These are phyloP conservation scores for Candida sanyaensis DNA, from an alignment of 1,139 yeast genomes.

Conservation along the genomic window DNA sequence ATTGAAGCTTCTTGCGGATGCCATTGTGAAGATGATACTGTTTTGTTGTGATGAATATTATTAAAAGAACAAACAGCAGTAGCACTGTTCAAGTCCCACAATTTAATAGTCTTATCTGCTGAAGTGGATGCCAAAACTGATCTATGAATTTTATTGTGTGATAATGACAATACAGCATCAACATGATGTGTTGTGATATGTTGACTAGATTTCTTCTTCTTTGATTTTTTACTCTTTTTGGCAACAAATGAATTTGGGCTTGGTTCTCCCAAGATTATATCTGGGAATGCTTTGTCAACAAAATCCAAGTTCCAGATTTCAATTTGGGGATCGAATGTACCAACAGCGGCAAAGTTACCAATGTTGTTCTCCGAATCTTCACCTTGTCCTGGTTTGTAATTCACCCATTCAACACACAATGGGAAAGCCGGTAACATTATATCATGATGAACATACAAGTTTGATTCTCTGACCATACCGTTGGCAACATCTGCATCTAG, in stretches of 20 bases:
- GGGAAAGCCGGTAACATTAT: conserved; percentile 97
- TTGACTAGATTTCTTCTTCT: conserved; percentile 48
- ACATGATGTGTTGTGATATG: conserved; percentile 83
- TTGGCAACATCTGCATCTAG: conserved; percentile 66
- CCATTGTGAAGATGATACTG: conserved; percentile 90
- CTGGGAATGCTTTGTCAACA: conserved; percentile 93
- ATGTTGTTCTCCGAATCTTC: conserved; percentile 36
- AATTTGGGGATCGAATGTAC: conserved; percentile 96
- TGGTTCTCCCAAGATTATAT: conserved; percentile 84
- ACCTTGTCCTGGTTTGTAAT: conserved; percentile 59
- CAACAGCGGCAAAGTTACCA: conserved; percentile 94
- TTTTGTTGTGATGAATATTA: conserved; percentile 60
- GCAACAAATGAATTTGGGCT: conserved; percentile 48
- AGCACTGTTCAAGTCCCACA: conserved; percentile 87
- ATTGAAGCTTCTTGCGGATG: conserved; percentile 75
- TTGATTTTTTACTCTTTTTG: conserved; percentile 45
- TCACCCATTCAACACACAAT: conserved; percentile 92
- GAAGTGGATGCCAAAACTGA: conserved; percentile 91
- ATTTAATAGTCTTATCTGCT: conserved; percentile 90
- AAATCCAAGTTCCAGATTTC: conserved; percentile 96
- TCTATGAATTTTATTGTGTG: conserved; percentile 82
- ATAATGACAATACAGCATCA: conserved; percentile 86
- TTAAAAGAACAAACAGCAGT: conserved; percentile 72
- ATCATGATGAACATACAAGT: conserved; percentile 93
- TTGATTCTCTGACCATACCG: conserved; percentile 70